Conservation (phyloP, 2,329 filamentous ascomycete genomes). For the Fusarium humuli region DNA sequence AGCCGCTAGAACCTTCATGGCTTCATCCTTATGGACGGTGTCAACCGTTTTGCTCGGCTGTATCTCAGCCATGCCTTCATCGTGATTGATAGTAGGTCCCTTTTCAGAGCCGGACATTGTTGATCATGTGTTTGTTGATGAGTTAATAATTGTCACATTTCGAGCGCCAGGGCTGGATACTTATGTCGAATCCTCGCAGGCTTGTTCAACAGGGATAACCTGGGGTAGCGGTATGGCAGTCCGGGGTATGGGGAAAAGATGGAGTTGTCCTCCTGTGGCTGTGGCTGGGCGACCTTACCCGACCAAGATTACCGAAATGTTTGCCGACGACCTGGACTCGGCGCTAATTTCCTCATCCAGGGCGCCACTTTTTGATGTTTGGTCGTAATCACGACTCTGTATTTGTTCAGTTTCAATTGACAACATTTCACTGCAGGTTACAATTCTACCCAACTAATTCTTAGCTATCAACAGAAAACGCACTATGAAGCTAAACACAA, state of each 20-base stretch:
- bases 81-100: slow-evolving; percentile 16
- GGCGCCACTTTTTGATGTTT: background rate
- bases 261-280: background rate
- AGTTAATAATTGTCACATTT: background rate
- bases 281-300: slow-evolving; percentile 16
- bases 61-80: slow-evolving; percentile 14
- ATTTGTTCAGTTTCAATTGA: background rate
- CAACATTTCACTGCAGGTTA: background rate
- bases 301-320: slow-evolving; percentile 14
- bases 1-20: slow-evolving; percentile 54
- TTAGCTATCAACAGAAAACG: too few species aligned
- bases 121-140: background rate
- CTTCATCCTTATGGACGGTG: slow-evolving; percentile 44
- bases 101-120: slow-evolving; percentile 40
- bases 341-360: slow-evolving; percentile 1
- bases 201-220: slow-evolving; percentile 8
- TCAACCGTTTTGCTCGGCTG: slow-evolving; percentile 19
- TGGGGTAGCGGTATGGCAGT: slow-evolving; percentile 6
- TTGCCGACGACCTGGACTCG: slow-evolving; percentile 13
- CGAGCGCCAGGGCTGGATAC: slow-evolving; percentile 19
- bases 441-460: background rate
- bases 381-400: background rate
- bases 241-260: background rate
- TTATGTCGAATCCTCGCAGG: slow-evolving; percentile 19
- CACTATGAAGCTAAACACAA: background rate